Evolutionary conservation across 1,284 basidiomycete genomes (phyloP), one percentile per base, ranked within the genome.

Genomic region (Cutaneotrichosporon mucoides): DNA sequence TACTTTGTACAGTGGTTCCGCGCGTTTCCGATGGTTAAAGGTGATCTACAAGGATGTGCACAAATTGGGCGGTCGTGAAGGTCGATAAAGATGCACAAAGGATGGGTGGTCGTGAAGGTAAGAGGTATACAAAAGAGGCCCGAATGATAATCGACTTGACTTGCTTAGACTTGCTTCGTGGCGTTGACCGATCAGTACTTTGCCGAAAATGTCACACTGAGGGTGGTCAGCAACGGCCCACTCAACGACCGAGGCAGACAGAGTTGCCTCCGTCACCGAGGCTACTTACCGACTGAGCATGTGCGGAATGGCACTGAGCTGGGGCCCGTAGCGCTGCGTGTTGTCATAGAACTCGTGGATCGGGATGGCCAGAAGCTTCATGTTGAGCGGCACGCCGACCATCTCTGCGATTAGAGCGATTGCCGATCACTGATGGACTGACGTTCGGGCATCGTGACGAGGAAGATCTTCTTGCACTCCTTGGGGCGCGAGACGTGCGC

Each of bases 281-380:
- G 46, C n/a, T n/a, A 78, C 84, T 60, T 70, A 93, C 85, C 90
- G 86, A 68, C 92, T 95, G 43, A 99, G 82, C 66, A 96, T 79
- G 76, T 97, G 92, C 8, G 95, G 95, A 64, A 98, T 89, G 2
- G 94, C 92, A 36, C 91, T 90, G 11, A 98, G 83, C 70, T 96
- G 93, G 0, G 94, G 94, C 0, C 92, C 92, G 74, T 94, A 93
- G 81, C 92, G 83, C 7, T 92, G 91, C 7, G 92, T 90, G 68
- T 98, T 98, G 77, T 98, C 95, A 73, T 98, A 99, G 12, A 98
- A 82, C 79, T 99, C 95, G 71, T 95, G 97, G 36, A 99, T 81
- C 0, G 95, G 95, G 52, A 96, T 93, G 2, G 91, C 92, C 38
- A 97, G 86, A 2, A 98, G 84, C 77, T 98, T 98, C 94, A 98